Base-by-base conservation (phyloP, 306 rosid genomes). In the Arachis stenosperma region DNA sequence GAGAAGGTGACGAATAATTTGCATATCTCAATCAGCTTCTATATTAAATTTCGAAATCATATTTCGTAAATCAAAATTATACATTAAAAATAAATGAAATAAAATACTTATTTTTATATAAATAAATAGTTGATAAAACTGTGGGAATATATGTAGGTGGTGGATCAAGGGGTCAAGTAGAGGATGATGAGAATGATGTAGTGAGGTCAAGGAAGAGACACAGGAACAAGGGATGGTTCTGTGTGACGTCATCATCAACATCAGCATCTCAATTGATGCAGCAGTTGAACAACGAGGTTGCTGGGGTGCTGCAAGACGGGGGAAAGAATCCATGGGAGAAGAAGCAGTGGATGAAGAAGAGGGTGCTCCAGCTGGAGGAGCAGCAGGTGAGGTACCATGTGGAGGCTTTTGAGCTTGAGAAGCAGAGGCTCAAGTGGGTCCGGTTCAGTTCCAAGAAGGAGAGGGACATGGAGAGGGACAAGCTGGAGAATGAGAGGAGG, bases 401-500 rank as follows among this genome's bases (percentile, higher is more conserved):
- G 17, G 77, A 83, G 22, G 88, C 85, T 0, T 94, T 88, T 27
- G 96, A 94, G 84, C 66, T 94, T 5, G 97, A 94, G 77, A 94
- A 91, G 61, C 98, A 91, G 40, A 63, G 93, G 81, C 56, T 94
- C 50, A 94, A 88, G 71, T 94, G 99, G 99, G 73, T 70, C 0
- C 89, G 80, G 86, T 94, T 76, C 69, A 90, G 95, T 67, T 73
- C 88, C 84, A 94, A 88, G 79, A 94, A 94, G 81, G 96, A 91
- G 74, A 89, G 99, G 81, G 96, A 88, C 0, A 88, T 94, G 96
- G 96, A 91, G 76, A 94, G 69, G 53, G 86, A 84, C 4, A 91
- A 85, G 81, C 87, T 91, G 36, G 95, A 86, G 54, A 91, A 88
- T 30, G 89, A 94, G 77, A 33, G 86, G 77, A 78, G 81, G 29